Conservation (phyloP, 345 rosid genomes). For the Lumnitzera littorea region DNA sequence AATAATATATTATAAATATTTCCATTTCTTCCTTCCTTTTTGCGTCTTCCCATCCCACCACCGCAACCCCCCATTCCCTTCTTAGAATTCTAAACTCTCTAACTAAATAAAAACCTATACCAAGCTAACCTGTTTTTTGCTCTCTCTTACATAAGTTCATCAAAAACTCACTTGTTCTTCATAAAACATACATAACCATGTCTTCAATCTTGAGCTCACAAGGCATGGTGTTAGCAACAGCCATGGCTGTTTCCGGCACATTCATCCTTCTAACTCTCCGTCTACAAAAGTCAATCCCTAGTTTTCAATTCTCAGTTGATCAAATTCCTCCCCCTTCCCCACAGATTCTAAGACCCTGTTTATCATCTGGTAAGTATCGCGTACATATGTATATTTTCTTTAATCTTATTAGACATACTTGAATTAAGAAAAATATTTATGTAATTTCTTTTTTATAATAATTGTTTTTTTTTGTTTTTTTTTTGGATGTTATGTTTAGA, state of each 20-base stretch:
- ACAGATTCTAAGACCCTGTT: slow-evolving; percentile 37
- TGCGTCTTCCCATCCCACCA: no score
- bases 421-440: neutral
- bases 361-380: slow-evolving; percentile 36
- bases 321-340: slow-evolving; percentile 13
- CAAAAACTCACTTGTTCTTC: neutral
- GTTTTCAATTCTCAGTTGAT: no score
- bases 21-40: no score
- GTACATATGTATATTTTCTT: neutral
- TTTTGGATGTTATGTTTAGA: slow-evolving; percentile 11
- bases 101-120: no score
- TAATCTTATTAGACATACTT: no score
- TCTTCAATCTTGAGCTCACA: slow-evolving; percentile 48
- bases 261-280: slow-evolving; percentile 61
- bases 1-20: no score
- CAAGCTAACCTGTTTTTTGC: no score
- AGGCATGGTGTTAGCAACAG: slow-evolving; percentile 55
- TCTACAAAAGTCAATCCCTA: slow-evolving; percentile 31
- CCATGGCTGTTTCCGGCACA: slow-evolving; percentile 79
- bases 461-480: neutral
- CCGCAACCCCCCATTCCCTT: no score
- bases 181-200: slow-evolving; percentile 17
- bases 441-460: neutral
- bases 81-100: no score
- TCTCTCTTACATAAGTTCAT: no score